phyloP scores from a whole-genome alignment of 139 green algal genomes.

The Parachlorella kessleri region DNA sequence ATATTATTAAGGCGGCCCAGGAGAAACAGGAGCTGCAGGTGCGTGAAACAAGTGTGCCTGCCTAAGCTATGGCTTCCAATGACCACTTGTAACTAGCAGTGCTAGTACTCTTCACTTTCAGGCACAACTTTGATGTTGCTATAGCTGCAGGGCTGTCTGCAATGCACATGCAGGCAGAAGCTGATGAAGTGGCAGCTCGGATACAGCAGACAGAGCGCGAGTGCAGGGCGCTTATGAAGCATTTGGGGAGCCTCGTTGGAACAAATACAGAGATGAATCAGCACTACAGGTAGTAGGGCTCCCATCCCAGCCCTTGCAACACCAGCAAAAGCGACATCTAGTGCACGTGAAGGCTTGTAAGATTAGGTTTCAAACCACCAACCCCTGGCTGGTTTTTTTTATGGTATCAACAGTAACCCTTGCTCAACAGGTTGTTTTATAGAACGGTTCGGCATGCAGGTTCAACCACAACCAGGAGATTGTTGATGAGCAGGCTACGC shows the following conservation, averaged over 20 bases:
- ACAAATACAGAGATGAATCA: slow-evolving; percentile 23
- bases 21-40: slow-evolving; percentile 84
- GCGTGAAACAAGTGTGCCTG: slow-evolving; percentile 21
- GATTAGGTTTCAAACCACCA: background rate
- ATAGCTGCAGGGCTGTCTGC: background rate
- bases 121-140: background rate
- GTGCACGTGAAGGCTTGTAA: no score
- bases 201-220: slow-evolving; percentile 14
- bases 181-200: background rate
- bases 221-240: slow-evolving; percentile 1
- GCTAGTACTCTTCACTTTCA: no score
- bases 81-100: background rate
- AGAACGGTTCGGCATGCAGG: background rate
- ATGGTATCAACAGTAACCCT: background rate
- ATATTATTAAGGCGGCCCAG: slow-evolving; percentile 88
- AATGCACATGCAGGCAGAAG: background rate
- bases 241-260: slow-evolving; percentile 11
- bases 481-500: slow-evolving; percentile 9
- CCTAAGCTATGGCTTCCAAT: background rate
- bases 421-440: background rate
- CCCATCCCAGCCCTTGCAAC: background rate
- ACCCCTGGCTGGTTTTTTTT: no score
- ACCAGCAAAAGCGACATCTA: background rate
- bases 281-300: background rate
- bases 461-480: background rate